phyloP scores from a whole-genome alignment of 192 early-diverging fungal species.

The Linnemannia schmuckeri region DNA sequence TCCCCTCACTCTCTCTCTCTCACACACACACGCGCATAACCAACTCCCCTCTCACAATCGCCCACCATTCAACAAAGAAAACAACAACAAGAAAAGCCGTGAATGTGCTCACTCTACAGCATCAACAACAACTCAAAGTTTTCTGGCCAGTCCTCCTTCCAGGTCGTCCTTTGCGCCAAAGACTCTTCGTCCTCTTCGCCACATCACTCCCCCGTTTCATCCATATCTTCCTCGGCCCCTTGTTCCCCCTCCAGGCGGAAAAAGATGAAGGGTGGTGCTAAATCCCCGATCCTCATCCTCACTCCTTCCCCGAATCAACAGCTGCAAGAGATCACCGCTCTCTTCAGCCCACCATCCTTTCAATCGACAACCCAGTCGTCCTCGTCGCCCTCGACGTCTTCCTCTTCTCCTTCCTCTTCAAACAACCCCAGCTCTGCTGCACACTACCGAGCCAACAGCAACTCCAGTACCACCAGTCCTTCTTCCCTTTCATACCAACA shows the following conservation, averaged over 20 bases:
- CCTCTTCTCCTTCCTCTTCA: background rate
- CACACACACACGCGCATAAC: background rate
- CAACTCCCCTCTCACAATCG: background rate
- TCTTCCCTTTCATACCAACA: constrained; percentile 14
- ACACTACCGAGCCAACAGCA: constrained; percentile 19
- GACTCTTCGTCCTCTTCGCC: constrained; percentile 18
- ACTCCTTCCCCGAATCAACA: constrained; percentile 12
- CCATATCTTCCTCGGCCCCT: background rate
- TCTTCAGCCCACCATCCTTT: constrained; percentile 25
- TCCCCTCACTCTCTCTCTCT: background rate
- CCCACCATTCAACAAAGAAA: background rate
- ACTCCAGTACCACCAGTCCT: no score
- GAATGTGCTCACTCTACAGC: constrained; percentile 51
- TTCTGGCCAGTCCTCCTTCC: constrained; percentile 34
- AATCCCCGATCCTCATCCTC: constrained; percentile 14
- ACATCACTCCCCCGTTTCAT: background rate
- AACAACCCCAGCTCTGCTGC: constrained; percentile 2
- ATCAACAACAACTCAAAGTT: constrained; percentile 49
- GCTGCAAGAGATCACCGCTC: background rate
- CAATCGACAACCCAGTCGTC: constrained; percentile 19
- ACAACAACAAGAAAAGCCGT: background rate
- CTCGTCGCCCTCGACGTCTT: constrained; percentile 3
- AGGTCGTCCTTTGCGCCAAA: constrained; percentile 42
- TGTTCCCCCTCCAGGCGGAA: constrained; percentile 34
- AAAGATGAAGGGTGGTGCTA: constrained; percentile 37